These are phyloP conservation scores for Cicer pinnatifidum DNA, from an alignment of 306 rosid genomes.

Conservation along the genomic window DNA sequence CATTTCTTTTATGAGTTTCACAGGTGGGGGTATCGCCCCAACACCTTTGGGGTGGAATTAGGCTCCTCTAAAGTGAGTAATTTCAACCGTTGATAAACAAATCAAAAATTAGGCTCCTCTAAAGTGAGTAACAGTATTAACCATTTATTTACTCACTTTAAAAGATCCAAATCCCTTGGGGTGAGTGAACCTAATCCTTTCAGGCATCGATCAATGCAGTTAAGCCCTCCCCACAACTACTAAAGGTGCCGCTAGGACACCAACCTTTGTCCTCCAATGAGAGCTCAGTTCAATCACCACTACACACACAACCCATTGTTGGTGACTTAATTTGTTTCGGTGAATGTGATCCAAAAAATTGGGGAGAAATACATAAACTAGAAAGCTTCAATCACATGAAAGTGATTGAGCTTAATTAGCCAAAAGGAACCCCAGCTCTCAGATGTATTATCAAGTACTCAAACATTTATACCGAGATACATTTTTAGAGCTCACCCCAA, in stretches of 20 bases:
- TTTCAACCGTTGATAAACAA: too few relatives aligned
- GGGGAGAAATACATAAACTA: slow-evolving; percentile 22
- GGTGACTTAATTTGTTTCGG: background rate
- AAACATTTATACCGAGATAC: background rate
- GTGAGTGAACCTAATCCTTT: background rate
- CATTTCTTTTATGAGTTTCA: slow-evolving; percentile 9
- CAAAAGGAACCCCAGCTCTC: background rate
- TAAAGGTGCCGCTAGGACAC: background rate
- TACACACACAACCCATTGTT: background rate
- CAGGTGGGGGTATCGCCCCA: background rate
- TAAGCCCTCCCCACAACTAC: slow-evolving; percentile 5
- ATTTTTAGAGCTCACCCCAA: slow-evolving; percentile 35
- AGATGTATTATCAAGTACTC: background rate
- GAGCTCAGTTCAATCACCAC: slow-evolving; percentile 24
- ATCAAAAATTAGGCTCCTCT: too few relatives aligned
- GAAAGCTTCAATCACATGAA: slow-evolving; percentile 26
- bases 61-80: too few relatives aligned
- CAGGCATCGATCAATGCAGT: background rate
- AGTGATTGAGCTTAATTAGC: slow-evolving; percentile 10
- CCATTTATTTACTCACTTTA: too few relatives aligned
- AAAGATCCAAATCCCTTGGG: too few relatives aligned
- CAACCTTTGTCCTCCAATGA: background rate
- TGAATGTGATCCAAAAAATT: slow-evolving; percentile 6
- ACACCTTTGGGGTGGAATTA: background rate
- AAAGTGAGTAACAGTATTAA: too few relatives aligned